phyloP scores from a whole-genome alignment of 371 early-diverging fungal genomes.

The Apophysomyces ossiformis region DNA sequence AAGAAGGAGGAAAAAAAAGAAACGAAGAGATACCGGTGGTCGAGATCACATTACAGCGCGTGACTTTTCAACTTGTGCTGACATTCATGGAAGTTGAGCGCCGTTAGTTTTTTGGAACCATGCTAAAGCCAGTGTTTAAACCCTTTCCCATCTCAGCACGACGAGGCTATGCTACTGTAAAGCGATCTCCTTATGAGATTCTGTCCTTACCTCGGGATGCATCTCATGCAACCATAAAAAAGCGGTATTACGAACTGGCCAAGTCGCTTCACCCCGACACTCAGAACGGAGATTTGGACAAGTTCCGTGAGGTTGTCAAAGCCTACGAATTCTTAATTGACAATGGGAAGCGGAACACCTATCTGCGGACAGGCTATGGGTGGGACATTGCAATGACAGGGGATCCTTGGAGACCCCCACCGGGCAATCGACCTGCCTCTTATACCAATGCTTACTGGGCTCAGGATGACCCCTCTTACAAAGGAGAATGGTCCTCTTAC shows the following conservation, averaged over 20 bases:
- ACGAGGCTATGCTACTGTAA: slow-evolving; percentile 22
- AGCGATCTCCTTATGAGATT: slow-evolving; percentile 37
- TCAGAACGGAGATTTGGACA: slow-evolving; percentile 32
- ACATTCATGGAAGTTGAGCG: background rate
- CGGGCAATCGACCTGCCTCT: slow-evolving; percentile 23
- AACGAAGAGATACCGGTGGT: slow-evolving; percentile 10
- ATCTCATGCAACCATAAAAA: slow-evolving; percentile 36
- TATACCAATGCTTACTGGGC: slow-evolving; percentile 29
- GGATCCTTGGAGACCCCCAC: slow-evolving; percentile 18
- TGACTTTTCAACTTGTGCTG: slow-evolving; percentile 24
- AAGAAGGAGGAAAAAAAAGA: slow-evolving; percentile 13
- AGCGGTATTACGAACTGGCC: slow-evolving; percentile 44
- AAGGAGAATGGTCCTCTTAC: slow-evolving; percentile 33
- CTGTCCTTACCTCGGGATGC: slow-evolving; percentile 30
- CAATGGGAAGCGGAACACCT: slow-evolving; percentile 25
- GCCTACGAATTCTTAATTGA: slow-evolving; percentile 46
- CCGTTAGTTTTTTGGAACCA: slow-evolving; percentile 11
- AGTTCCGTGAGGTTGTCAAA: slow-evolving; percentile 38
- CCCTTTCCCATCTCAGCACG: slow-evolving; percentile 13
- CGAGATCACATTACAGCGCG: background rate
- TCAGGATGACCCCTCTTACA: slow-evolving; percentile 29
- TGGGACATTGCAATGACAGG: slow-evolving; percentile 30
- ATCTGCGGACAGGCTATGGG: slow-evolving; percentile 34
- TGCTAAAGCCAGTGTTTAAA: background rate
- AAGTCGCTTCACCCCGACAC: slow-evolving; percentile 50